A percentile compares a stretch with the other conserved stretches of the same genome.
Evolutionary conservation across 164 flowering plant genomes (phyloP).

Genomic region (Aristolochia contorta): DNA sequence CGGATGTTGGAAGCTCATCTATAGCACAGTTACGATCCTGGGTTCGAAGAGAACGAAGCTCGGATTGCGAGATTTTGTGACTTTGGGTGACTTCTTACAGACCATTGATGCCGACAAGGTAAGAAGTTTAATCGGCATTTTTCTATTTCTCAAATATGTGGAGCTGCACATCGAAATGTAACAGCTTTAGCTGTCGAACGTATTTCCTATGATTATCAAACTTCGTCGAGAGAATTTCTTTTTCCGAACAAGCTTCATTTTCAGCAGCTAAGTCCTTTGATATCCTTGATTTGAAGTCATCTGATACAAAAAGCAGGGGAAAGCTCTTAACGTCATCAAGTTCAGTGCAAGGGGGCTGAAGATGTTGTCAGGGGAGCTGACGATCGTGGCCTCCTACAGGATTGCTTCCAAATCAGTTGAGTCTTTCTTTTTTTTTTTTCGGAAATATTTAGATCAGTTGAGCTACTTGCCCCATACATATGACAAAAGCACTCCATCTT

Average conservation of each 20-base stretch:
- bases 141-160: too few species aligned
- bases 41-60: constrained; percentile 95
- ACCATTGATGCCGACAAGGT: constrained; percentile 64
- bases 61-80: constrained; percentile 79
- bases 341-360: constrained; percentile 24
- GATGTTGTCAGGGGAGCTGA: constrained; percentile 23
- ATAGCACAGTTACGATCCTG: constrained; percentile 72
- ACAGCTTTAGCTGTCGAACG: too few species aligned
- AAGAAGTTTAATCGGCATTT: neutral
- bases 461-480: too few species aligned
- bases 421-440: neutral
- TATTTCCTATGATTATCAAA: too few species aligned
- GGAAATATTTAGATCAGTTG: neutral
- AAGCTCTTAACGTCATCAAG: constrained; percentile 45
- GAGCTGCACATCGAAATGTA: too few species aligned
- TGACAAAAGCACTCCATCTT: neutral
- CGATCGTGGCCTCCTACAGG: constrained; percentile 22
- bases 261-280: neutral
- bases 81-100: constrained; percentile 71
- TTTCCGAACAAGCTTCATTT: neutral
- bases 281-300: neutral
- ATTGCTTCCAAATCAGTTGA: constrained; percentile 24
- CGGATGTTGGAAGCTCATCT: constrained; percentile 88
- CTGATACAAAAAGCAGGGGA: constrained; percentile 57
- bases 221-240: neutral